phyloP scores from a whole-genome alignment of 2,329 filamentous ascomycete species.

The Verticillium isaacii region DNA sequence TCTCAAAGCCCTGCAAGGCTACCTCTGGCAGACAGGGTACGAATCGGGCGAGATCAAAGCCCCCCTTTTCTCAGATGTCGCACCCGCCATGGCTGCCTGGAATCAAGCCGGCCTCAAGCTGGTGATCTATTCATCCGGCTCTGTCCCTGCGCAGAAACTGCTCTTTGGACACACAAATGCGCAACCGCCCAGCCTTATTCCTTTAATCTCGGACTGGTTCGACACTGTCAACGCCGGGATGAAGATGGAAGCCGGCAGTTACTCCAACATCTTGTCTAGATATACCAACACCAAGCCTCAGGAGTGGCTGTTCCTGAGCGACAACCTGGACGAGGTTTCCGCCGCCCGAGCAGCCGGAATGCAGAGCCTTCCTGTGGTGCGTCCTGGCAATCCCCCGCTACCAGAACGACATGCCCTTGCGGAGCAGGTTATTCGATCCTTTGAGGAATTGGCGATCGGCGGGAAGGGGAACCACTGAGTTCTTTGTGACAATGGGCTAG shows the following conservation, averaged over 20 bases:
- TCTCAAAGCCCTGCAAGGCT: conserved; percentile 74
- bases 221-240: conserved; percentile 77
- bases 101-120: conserved; percentile 49
- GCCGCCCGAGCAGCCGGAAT: conserved; percentile 60
- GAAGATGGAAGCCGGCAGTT: conserved; percentile 65
- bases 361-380: conserved; percentile 55
- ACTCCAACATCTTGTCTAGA: conserved; percentile 55
- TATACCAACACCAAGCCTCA: conserved; percentile 38
- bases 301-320: conserved; percentile 73
- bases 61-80: conserved; percentile 70
- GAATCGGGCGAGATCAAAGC: conserved; percentile 63
- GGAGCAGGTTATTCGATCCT: conserved; percentile 27
- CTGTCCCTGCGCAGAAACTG: conserved; percentile 74
- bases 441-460: conserved; percentile 14
- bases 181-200: conserved; percentile 53
- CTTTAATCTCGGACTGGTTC: conserved; percentile 62
- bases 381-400: conserved; percentile 67
- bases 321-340: conserved; percentile 67
- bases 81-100: conserved; percentile 58
- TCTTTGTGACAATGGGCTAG: neutral
- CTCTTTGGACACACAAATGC: conserved; percentile 66
- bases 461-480: too few species aligned
- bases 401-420: conserved; percentile 38
- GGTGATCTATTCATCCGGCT: conserved; percentile 79
- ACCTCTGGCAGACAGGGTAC: conserved; percentile 75